Evolutionary conservation across 176 grass and related monocot genomes (phyloP).

Genomic region (Carex parvula): DNA sequence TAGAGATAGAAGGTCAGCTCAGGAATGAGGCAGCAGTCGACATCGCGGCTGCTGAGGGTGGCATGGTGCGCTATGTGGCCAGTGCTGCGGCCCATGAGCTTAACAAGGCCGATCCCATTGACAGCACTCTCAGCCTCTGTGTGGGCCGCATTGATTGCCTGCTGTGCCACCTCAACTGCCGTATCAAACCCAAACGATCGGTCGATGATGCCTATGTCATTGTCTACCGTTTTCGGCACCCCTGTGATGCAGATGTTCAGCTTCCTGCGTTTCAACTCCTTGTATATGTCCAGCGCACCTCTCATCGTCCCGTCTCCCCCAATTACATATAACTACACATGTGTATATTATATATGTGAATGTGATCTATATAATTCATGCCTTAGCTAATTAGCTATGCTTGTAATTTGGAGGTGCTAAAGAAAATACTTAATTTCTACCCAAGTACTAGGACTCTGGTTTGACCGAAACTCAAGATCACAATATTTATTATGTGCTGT

Average conservation of each 20-base stretch:
- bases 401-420: neutral
- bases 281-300: constrained; percentile 59
- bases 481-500: neutral
- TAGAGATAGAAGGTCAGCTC: constrained; percentile 77
- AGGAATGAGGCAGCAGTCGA: constrained; percentile 89
- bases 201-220: constrained; percentile 98
- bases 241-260: constrained; percentile 69
- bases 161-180: constrained; percentile 74
- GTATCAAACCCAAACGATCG: constrained; percentile 91
- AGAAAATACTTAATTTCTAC: neutral
- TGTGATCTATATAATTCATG: neutral
- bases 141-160: constrained; percentile 72
- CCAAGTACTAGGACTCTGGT: neutral
- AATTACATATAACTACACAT: constrained; percentile 57
- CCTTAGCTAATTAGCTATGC: neutral
- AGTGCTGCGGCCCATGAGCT: constrained; percentile 95
- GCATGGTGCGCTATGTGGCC: constrained; percentile 77
- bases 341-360: neutral
- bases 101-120: constrained; percentile 82
- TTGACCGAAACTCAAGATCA: neutral
- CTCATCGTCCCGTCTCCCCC: constrained; percentile 91
- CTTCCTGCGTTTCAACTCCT: constrained; percentile 58
- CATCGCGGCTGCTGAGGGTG: constrained; percentile 82
- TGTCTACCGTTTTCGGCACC: constrained; percentile 84
- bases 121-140: constrained; percentile 82